Evolutionary conservation across 2,329 filamentous ascomycete species (phyloP).

Genomic region (Cryphonectria naterciae): DNA sequence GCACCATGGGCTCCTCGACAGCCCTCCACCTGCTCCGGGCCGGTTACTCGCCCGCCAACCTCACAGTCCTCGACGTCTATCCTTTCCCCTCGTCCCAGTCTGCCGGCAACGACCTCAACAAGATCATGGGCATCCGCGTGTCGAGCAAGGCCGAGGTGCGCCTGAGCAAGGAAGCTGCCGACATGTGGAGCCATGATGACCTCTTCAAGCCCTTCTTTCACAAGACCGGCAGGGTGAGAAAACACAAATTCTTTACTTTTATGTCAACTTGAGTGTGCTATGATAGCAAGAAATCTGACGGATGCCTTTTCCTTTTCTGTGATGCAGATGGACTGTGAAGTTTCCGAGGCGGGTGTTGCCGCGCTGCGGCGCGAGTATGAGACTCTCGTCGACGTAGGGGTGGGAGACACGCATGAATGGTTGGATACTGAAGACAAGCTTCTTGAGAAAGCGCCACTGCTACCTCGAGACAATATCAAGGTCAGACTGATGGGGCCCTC

Average conservation of each 20-base stretch:
- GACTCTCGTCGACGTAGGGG: slow-evolving; percentile 36
- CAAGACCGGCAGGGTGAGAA: slow-evolving; percentile 45
- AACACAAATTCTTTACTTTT: neutral
- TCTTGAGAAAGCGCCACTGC: slow-evolving; percentile 43
- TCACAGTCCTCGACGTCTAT: slow-evolving; percentile 52
- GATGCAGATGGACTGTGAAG: slow-evolving; percentile 39
- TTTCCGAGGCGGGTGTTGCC: slow-evolving; percentile 39
- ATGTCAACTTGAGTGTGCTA: neutral
- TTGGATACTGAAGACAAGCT: slow-evolving; percentile 50
- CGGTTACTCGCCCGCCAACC: slow-evolving; percentile 47
- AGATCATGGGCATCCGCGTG: slow-evolving; percentile 48
- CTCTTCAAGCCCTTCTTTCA: slow-evolving; percentile 50
- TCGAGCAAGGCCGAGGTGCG: slow-evolving; percentile 39
- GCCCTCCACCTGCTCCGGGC: slow-evolving; percentile 48
- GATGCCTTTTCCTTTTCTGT: neutral
- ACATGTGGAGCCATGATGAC: slow-evolving; percentile 48
- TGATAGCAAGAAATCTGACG: neutral
- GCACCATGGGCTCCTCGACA: slow-evolving; percentile 51
- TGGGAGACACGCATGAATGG: slow-evolving; percentile 50
- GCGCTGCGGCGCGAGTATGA: slow-evolving; percentile 42
- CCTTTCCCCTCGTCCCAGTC: slow-evolving; percentile 51
- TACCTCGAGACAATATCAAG: slow-evolving; percentile 45
- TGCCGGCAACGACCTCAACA: slow-evolving; percentile 52
- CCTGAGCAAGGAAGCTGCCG: slow-evolving; percentile 39
- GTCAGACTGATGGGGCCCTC: slow-evolving; percentile 28